A percentile compares a stretch with the other conserved stretches of the same genome.
Conservation (phyloP, 202 grass and related monocot genomes). For the Hordeum pubiflorum region DNA sequence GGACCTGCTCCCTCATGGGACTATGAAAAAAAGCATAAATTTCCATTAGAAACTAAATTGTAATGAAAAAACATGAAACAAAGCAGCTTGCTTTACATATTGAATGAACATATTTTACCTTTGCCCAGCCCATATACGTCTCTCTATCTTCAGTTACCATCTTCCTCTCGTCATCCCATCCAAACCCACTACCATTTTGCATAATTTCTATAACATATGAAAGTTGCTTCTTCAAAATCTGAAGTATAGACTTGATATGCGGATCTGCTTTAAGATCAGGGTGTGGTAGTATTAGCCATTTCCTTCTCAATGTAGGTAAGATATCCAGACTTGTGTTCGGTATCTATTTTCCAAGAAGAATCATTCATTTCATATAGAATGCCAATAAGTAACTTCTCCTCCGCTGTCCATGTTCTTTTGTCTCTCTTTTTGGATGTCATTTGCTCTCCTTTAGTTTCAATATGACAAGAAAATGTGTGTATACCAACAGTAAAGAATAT, state of each 20-base stretch:
- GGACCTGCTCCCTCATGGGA: neutral
- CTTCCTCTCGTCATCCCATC: neutral
- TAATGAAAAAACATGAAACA: neutral
- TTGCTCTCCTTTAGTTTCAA: neutral
- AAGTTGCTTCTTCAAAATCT: neutral
- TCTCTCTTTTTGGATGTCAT: no score
- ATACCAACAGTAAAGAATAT: neutral
- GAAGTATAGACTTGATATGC: neutral
- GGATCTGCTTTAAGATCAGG: no score
- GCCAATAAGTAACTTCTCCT: no score
- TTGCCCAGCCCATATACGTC: neutral
- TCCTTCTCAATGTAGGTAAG: no score
- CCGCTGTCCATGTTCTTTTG: no score
- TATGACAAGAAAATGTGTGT: neutral
- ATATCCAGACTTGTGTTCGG: no score
- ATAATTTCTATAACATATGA: neutral
- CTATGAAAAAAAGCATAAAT: neutral
- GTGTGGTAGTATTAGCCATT: no score
- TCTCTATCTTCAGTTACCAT: neutral
- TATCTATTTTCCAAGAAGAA: no score
- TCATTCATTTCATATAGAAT: no score
- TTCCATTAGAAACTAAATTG: neutral
- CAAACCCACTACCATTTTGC: neutral
- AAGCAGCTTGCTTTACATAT: neutral
- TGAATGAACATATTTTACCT: neutral